Conservation (phyloP, 2,329 filamentous ascomycete species). For the Verticillium dahliae region DNA sequence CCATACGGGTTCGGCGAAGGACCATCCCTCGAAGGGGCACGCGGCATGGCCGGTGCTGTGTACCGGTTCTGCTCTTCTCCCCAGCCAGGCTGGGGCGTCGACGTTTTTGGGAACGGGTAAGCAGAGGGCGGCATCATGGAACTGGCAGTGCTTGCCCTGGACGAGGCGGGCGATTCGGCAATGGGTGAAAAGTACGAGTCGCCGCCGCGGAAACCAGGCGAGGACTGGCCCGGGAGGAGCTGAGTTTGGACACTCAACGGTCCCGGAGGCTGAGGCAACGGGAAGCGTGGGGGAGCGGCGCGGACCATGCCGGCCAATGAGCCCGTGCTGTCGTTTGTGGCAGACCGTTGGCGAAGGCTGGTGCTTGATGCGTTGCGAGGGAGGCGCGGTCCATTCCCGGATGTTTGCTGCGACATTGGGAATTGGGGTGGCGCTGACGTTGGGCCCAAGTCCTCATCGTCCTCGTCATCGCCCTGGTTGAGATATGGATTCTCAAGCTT, state of each 20-base stretch:
- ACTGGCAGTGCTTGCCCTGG: conserved; percentile 68
- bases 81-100: conserved; percentile 61
- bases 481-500: conserved; percentile 78
- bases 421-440: conserved; percentile 28
- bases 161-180: conserved; percentile 70
- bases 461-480: conserved; percentile 55
- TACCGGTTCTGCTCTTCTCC: conserved; percentile 74
- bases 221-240: conserved; percentile 34
- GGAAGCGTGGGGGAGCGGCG: conserved; percentile 65
- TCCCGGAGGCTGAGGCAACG: conserved; percentile 49
- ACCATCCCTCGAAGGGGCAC: conserved; percentile 73
- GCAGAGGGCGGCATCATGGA: conserved; percentile 56
- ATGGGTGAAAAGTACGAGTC: conserved; percentile 94
- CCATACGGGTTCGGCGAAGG: conserved; percentile 59
- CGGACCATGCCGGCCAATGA: conserved; percentile 51
- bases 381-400: conserved; percentile 27
- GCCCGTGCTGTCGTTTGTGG: conserved; percentile 63
- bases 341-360: conserved; percentile 69
- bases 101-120: conserved; percentile 68
- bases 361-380: conserved; percentile 64
- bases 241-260: conserved; percentile 65
- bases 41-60: conserved; percentile 80
- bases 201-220: conserved; percentile 55
- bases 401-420: conserved; percentile 16
- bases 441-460: conserved; percentile 44